These are phyloP conservation scores for Fonsecaea multimorphosa DNA, from an alignment of 2,329 filamentous ascomycete genomes.

Conservation along the genomic window DNA sequence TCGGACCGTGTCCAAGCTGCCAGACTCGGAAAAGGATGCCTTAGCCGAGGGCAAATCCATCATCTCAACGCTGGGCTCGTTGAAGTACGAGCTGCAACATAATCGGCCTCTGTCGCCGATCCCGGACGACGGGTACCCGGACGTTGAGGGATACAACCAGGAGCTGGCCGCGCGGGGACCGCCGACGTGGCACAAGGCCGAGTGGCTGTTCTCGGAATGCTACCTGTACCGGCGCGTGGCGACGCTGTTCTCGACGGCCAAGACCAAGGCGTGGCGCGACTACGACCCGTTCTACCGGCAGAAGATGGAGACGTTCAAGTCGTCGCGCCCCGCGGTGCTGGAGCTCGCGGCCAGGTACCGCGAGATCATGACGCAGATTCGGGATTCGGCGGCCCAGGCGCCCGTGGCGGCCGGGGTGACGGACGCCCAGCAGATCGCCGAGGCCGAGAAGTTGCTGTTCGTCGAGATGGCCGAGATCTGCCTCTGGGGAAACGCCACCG, in stretches of 20 bases:
- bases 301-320: conserved; percentile 42
- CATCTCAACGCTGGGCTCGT: conserved; percentile 73
- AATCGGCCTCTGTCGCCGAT: conserved; percentile 73
- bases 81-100: conserved; percentile 97
- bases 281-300: conserved; percentile 58
- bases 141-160: conserved; percentile 82
- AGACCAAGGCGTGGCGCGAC: conserved; percentile 80
- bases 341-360: conserved; percentile 40
- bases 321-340: conserved; percentile 40
- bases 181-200: conserved; percentile 73
- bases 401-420: conserved; percentile 51
- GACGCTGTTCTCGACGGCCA: conserved; percentile 69
- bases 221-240: conserved; percentile 86
- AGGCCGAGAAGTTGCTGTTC: conserved; percentile 42
- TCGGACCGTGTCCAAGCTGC: conserved; percentile 57
- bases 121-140: conserved; percentile 70
- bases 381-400: conserved; percentile 43
- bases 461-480: conserved; percentile 45
- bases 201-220: conserved; percentile 93
- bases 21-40: conserved; percentile 65
- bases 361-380: conserved; percentile 38
- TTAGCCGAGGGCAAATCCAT: conserved; percentile 84
- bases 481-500: conserved; percentile 47
- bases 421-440: conserved; percentile 54
- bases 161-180: conserved; percentile 71